Percentiles rank a stretch among this genome's conserved stretches.
Evolutionary conservation across 257 asterid species (phyloP).

Genomic region (Petunia secreta): DNA sequence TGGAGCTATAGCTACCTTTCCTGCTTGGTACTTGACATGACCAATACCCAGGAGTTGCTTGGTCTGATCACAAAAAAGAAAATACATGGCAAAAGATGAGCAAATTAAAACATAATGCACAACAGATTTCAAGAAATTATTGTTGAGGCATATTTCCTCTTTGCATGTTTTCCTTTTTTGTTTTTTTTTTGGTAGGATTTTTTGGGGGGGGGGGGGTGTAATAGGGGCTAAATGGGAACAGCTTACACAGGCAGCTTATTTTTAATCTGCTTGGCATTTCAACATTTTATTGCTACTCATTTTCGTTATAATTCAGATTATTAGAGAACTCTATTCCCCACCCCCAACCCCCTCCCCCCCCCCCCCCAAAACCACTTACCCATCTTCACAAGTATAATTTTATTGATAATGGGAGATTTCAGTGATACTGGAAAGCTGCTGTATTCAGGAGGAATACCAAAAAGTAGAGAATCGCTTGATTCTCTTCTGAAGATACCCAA

Average conservation of each 20-base stretch:
- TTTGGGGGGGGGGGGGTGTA: neutral
- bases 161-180: neutral
- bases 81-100: conserved; percentile 9
- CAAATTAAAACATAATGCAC: neutral
- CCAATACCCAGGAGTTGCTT: conserved; percentile 70
- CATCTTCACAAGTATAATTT: conserved; percentile 14
- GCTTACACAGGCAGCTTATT: neutral
- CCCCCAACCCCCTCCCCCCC: no score
- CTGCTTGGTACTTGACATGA: conserved; percentile 58
- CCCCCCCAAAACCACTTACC: no score
- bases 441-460: neutral
- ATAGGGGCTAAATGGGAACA: neutral
- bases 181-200: no score
- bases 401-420: neutral
- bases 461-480: neutral
- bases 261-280: neutral
- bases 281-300: neutral
- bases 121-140: neutral
- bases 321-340: no score
- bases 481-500: neutral
- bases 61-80: conserved; percentile 51
- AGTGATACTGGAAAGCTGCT: no score
- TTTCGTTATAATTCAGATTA: conserved; percentile 6
- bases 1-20: conserved; percentile 53
- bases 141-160: neutral